Evolutionary conservation across 805 yeast genomes (phyloP).

Genomic region (Hanseniaspora mollemarum): DNA sequence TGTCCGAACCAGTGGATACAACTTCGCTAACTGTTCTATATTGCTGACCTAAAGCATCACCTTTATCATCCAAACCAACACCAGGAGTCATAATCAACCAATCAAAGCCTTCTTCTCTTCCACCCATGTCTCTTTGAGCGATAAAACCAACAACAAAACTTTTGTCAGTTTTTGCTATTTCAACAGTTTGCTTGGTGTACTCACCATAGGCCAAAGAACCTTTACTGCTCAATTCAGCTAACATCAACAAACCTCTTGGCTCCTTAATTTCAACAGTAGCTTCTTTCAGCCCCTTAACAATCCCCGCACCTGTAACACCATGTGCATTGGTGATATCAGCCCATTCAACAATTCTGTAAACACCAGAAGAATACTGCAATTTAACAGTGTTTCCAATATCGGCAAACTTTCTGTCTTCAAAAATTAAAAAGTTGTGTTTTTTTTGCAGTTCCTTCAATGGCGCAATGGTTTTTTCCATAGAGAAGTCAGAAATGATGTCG

Average conservation of each 20-base stretch:
- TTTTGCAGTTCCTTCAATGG: constrained; percentile 64
- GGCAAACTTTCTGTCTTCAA: constrained; percentile 96
- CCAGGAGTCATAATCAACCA: constrained; percentile 98
- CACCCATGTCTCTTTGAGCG: constrained; percentile 84
- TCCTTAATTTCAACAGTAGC: constrained; percentile 58
- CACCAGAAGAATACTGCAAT: constrained; percentile 83
- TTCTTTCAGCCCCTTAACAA: constrained; percentile 74
- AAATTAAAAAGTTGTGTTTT: constrained; percentile 79
- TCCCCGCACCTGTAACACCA: constrained; percentile 91
- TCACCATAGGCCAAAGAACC: constrained; percentile 91
- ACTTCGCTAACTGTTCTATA: constrained; percentile 87
- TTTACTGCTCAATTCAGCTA: constrained; percentile 88
- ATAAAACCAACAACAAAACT: constrained; percentile 93
- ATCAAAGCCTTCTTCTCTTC: constrained; percentile 73
- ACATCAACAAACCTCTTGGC: constrained; percentile 83
- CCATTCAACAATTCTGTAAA: constrained; percentile 83
- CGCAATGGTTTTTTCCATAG: constrained; percentile 62
- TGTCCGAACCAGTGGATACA: constrained; percentile 74
- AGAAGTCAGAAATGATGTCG: constrained; percentile 82
- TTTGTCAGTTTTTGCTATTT: constrained; percentile 74
- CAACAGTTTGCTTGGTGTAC: constrained; percentile 77
- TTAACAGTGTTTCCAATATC: constrained; percentile 97
- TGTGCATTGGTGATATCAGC: constrained; percentile 96
- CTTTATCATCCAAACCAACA: constrained; percentile 93
- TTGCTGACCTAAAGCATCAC: constrained; percentile 92